These are phyloP conservation scores for Volutella citrinella DNA, from an alignment of 2,329 filamentous ascomycete species.

Conservation along the genomic window DNA sequence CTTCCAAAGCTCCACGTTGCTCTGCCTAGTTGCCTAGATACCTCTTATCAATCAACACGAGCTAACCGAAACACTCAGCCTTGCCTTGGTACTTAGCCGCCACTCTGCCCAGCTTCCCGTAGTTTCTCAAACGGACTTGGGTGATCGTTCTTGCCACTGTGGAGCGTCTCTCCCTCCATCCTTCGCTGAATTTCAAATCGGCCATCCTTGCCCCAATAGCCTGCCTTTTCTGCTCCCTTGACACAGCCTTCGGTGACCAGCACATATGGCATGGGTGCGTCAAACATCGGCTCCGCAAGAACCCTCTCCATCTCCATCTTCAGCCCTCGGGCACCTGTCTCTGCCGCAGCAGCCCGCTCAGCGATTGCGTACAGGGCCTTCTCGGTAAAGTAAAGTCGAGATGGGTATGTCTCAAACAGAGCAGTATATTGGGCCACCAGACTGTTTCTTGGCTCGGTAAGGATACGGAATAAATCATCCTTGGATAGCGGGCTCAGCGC, in stretches of 20 bases:
- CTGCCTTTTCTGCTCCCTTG: slow-evolving; percentile 55
- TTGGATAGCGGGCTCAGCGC: slow-evolving; percentile 74
- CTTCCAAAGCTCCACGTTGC: slow-evolving; percentile 10
- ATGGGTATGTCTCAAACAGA: slow-evolving; percentile 77
- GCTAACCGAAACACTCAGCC: too few species aligned
- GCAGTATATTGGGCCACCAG: slow-evolving; percentile 85
- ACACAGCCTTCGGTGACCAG: slow-evolving; percentile 71
- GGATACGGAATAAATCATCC: slow-evolving; percentile 72
- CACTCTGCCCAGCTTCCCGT: slow-evolving; percentile 46
- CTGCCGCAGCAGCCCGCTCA: slow-evolving; percentile 54
- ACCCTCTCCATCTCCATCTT: slow-evolving; percentile 80
- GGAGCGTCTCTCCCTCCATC: slow-evolving; percentile 59
- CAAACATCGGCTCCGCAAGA: slow-evolving; percentile 77
- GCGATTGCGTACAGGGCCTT: slow-evolving; percentile 80
- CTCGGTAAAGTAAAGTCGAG: slow-evolving; percentile 78
- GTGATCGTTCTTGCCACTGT: slow-evolving; percentile 14
- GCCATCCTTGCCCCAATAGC: slow-evolving; percentile 68
- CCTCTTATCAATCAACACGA: too few species aligned
- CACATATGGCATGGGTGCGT: slow-evolving; percentile 73
- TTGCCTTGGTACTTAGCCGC: slow-evolving; percentile 32
- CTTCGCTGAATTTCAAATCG: slow-evolving; percentile 66
- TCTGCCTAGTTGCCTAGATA: slow-evolving; percentile 13
- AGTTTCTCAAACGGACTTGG: slow-evolving; percentile 38
- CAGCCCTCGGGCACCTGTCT: slow-evolving; percentile 75
- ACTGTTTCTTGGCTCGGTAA: slow-evolving; percentile 89